Percentiles rank a stretch among this genome's conserved stretches.
phyloP scores from a whole-genome alignment of 192 early-diverging fungal species.

The Gamsiella multidivaricata region DNA sequence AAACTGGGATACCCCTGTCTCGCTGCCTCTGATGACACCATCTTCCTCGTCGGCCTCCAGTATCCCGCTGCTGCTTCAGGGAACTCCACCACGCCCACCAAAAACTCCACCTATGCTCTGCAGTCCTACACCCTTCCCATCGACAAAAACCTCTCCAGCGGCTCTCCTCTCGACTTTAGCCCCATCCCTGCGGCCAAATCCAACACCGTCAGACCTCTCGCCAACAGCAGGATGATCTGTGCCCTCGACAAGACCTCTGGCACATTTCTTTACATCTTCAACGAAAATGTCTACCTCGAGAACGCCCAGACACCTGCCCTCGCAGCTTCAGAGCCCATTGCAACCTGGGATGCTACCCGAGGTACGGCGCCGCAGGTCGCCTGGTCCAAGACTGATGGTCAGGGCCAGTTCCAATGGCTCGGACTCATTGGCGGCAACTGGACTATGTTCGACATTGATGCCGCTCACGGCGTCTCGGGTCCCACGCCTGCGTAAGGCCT shows the following conservation, averaged over 20 bases:
- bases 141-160: not conserved
- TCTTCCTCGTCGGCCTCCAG: slow-evolving; percentile 35
- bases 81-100: not conserved
- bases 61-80: not conserved
- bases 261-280: slow-evolving; percentile 42
- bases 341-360: slow-evolving; percentile 15
- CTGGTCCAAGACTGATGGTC: not conserved
- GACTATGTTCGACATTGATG: slow-evolving; percentile 11
- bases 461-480: slow-evolving; percentile 15
- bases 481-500: slow-evolving; percentile 25
- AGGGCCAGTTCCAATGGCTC: slow-evolving; percentile 45
- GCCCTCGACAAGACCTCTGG: slow-evolving; percentile 24
- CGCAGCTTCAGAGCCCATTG: slow-evolving; percentile 1
- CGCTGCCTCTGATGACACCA: slow-evolving; percentile 4
- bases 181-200: not conserved
- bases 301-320: slow-evolving; percentile 15
- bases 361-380: slow-evolving; percentile 11
- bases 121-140: slow-evolving; percentile 32
- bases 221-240: slow-evolving; percentile 33
- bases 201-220: not conserved
- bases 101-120: slow-evolving; percentile 15
- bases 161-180: not conserved
- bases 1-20: slow-evolving; percentile 49
- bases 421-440: slow-evolving; percentile 27
- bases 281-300: slow-evolving; percentile 38